Conservation (phyloP, 352 stramenopile genomes). For the Phytophthora fragariaefolia region DNA sequence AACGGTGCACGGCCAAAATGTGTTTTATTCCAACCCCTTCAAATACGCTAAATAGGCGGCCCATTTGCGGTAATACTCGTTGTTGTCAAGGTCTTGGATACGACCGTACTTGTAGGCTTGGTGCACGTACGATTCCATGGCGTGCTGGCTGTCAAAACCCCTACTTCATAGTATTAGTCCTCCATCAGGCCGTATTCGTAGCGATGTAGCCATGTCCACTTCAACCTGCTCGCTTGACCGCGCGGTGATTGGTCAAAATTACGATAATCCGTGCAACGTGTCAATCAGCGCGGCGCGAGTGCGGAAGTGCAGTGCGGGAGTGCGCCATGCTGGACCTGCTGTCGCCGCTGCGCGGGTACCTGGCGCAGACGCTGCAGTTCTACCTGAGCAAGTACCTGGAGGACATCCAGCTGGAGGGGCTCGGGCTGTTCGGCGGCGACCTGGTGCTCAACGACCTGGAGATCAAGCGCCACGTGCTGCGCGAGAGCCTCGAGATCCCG, state of each 20-base stretch:
- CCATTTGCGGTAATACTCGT: too few relatives aligned
- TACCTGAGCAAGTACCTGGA: slow-evolving; percentile 92
- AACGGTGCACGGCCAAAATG: too few relatives aligned
- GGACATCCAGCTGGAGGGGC: slow-evolving; percentile 85
- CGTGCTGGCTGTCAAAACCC: too few relatives aligned
- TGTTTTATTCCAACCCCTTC: too few relatives aligned
- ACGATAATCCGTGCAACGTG: slow-evolving; percentile 4
- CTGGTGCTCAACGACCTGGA: slow-evolving; percentile 90
- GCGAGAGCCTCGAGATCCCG: slow-evolving; percentile 87
- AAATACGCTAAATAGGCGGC: too few relatives aligned
- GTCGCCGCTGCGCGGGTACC: slow-evolving; percentile 85
- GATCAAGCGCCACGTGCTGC: slow-evolving; percentile 89
- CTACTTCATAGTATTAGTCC: too few relatives aligned
- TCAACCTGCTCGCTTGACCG: slow-evolving; percentile 15
- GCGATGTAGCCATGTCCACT: slow-evolving; percentile 17
- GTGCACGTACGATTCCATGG: too few relatives aligned
- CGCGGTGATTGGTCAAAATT: slow-evolving; percentile 16
- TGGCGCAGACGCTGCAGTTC: slow-evolving; percentile 89
- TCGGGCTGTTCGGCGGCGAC: slow-evolving; percentile 86
- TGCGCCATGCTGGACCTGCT: slow-evolving; percentile 84
- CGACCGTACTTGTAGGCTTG: too few relatives aligned
- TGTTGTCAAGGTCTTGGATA: too few relatives aligned
- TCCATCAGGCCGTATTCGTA: too few relatives aligned
- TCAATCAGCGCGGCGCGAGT: neutral
- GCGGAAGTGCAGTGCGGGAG: neutral